phyloP scores from a whole-genome alignment of 371 early-diverging fungal species.

The Actinomortierella wolfii region DNA sequence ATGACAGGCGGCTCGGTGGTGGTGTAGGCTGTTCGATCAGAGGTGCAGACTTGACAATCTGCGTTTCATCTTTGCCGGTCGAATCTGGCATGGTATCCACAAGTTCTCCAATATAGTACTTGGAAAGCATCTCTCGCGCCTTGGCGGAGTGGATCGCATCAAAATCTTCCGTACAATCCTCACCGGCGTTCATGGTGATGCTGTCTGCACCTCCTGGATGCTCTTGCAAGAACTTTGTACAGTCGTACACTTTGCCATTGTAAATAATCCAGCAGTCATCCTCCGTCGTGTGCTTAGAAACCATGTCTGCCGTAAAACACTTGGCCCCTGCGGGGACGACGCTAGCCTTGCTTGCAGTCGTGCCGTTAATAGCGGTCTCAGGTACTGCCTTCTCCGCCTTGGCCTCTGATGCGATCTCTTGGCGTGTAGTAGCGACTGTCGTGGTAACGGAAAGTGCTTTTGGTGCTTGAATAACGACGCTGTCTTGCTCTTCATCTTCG shows the following conservation, averaged over 20 bases:
- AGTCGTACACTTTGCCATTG: conserved; percentile 86
- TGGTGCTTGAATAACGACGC: background rate
- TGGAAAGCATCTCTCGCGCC: conserved; percentile 69
- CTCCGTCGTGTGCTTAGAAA: conserved; percentile 76
- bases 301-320: conserved; percentile 69
- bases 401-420: background rate
- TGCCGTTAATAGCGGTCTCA: background rate
- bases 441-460: conserved; percentile 9
- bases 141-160: conserved; percentile 87
- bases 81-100: conserved; percentile 29
- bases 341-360: background rate
- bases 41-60: conserved; percentile 7
- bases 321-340: conserved; percentile 3
- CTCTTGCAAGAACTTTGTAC: conserved; percentile 82
- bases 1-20: conserved; percentile 5
- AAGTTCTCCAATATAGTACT: conserved; percentile 69
- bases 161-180: conserved; percentile 87
- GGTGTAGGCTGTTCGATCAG: conserved; percentile 8
- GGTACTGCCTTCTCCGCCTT: background rate
- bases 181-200: conserved; percentile 71
- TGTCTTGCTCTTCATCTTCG: conserved; percentile 5
- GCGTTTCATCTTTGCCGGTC: too few relatives aligned
- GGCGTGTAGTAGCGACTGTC: conserved; percentile 7
- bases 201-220: conserved; percentile 94
- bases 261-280: conserved; percentile 92